Evolutionary conservation across 176 grass and related monocot genomes (phyloP).

Genomic region (Aechmea fasciata): DNA sequence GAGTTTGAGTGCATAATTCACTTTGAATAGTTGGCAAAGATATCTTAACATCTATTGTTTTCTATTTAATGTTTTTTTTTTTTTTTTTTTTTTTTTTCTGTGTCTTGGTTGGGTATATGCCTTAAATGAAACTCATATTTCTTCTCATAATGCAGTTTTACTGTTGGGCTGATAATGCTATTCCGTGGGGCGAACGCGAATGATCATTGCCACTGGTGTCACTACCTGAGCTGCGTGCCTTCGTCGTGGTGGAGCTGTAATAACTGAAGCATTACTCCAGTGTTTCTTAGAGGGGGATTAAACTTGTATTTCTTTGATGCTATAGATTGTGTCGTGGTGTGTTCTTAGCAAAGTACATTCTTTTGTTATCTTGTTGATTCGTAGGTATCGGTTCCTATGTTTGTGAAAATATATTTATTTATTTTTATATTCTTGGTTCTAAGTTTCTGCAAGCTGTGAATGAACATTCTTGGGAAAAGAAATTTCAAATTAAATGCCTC

Average conservation of each 20-base stretch:
- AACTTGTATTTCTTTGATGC: background rate
- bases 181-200: constrained; percentile 57
- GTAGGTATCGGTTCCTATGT: background rate
- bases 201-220: constrained; percentile 76
- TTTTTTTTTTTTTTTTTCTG: background rate
- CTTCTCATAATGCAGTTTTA: constrained; percentile 22
- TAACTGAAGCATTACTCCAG: constrained; percentile 20
- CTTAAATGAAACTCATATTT: background rate
- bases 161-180: constrained; percentile 41
- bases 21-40: no score
- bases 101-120: background rate
- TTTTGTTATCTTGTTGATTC: background rate
- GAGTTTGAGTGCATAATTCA: no score
- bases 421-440: background rate
- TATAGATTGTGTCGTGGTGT: background rate
- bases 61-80: background rate
- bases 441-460: no score
- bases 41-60: background rate
- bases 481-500: background rate
- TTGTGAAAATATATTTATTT: background rate
- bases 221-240: constrained; percentile 65
- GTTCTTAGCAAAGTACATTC: background rate
- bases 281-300: background rate
- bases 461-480: background rate
- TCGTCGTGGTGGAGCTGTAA: constrained; percentile 67